Evolutionary conservation across 305 asterid species (phyloP), one percentile per base, ranked within the genome.

Genomic region (Andrographis paniculata): DNA sequence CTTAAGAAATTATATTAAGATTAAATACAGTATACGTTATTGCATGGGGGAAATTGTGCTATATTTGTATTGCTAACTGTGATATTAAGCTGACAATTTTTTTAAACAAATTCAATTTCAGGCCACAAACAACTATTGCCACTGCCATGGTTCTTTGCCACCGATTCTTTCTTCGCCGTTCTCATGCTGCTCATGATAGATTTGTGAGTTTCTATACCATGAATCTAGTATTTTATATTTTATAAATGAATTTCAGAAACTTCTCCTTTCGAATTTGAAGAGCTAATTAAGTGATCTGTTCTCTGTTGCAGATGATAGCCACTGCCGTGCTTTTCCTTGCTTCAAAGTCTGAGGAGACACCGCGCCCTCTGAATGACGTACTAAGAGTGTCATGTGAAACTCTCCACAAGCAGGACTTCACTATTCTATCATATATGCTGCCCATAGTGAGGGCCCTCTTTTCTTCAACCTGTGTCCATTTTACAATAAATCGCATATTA

Each of bases 181-280:
- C 99, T 35, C 99, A 91, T 69, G 99, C 99, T 53, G 74, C 79
- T 62, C 95, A 91, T 42, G 96, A 91, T 67, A 83, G 99, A 91
- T 86, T 70, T 72, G 99, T 91, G 52, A 74, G 96, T 73, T 40
- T 38, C 42, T 1, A 48, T 44, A 40, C 43, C 24, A 0, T 62
- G 20, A 48, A 58, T 43, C 21, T 33, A 4, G 3, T 11, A 33
- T 6, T 24, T 33, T 13, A n/a, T 33, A 11, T 13, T 33, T 5
- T 13, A n/a, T 9, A 33, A 33, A 6, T 7, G n/a, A 33, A 6
- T 6, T 9, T 0, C 12, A 13, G 13, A 33, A 10, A 33, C 38
- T 6, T 9, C 12, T 33, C 33, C n/a, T 33, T 33, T 33, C n/a
- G 13, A 33, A 33, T 13, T 60, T 21, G 45, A 44, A 60, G 54